These are phyloP conservation scores for Chlorella sp. DNA, from an alignment of 139 green algal species.

Conservation along the genomic window DNA sequence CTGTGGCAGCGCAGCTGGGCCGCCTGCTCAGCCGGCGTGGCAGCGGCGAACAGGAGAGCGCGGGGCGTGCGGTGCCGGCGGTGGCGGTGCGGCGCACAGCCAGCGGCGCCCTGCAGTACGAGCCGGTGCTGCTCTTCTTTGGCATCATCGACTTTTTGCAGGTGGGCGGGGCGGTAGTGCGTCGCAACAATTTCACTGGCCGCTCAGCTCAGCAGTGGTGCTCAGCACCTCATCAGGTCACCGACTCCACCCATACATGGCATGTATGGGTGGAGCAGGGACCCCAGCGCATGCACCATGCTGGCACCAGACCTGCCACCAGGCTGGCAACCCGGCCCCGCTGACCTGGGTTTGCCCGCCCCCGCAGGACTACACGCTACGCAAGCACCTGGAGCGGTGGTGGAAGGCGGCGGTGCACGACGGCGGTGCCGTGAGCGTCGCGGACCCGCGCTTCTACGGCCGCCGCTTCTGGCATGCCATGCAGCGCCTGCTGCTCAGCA, in stretches of 20 bases:
- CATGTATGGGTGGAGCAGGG: too few species aligned
- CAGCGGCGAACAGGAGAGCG: not conserved
- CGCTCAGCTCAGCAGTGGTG: too few species aligned
- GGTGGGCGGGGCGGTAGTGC: constrained; percentile 12
- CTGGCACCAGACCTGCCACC: too few species aligned
- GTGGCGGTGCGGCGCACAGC: constrained; percentile 24
- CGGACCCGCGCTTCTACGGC: constrained; percentile 67
- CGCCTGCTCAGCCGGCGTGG: too few species aligned
- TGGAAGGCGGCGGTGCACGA: constrained; percentile 70
- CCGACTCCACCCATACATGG: too few species aligned
- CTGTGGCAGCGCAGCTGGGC: too few species aligned
- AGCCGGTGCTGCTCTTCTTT: constrained; percentile 62
- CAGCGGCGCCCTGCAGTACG: not conserved
- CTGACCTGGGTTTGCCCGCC: too few species aligned
- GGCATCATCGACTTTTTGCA: constrained; percentile 37
- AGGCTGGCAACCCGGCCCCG: not conserved
- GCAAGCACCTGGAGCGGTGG: constrained; percentile 73
- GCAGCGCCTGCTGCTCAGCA: constrained; percentile 48
- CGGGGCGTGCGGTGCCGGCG: constrained; percentile 17
- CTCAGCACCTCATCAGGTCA: too few species aligned
- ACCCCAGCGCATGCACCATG: too few species aligned
- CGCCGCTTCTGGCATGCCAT: constrained; percentile 53
- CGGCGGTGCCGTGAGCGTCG: constrained; percentile 61
- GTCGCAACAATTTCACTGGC: too few species aligned
- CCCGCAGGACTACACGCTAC: constrained; percentile 78